Conservation (phyloP, 106 monocot species). For the Hemerocallis citrina region DNA sequence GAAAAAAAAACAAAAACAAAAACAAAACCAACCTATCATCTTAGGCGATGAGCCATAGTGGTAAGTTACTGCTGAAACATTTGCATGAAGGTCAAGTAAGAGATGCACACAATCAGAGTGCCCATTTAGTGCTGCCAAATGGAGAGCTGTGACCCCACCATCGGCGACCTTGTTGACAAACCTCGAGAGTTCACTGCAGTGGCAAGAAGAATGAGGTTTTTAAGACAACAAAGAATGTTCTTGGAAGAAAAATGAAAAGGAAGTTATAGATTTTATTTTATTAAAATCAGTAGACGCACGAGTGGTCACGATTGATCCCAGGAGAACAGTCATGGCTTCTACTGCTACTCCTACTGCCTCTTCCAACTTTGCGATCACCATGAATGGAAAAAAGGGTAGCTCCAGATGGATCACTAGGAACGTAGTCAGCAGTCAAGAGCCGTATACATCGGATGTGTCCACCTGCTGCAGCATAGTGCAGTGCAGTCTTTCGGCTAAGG, state of each 20-base stretch:
- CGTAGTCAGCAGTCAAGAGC: constrained; percentile 9
- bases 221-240: too few relatives aligned
- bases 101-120: constrained; percentile 76
- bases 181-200: constrained; percentile 61
- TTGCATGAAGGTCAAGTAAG: constrained; percentile 73
- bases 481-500: constrained; percentile 8
- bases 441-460: constrained; percentile 11
- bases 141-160: constrained; percentile 85
- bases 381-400: too few relatives aligned
- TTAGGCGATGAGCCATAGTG: constrained; percentile 66
- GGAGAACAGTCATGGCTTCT: too few relatives aligned
- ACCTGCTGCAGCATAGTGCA: constrained; percentile 13
- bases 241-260: too few relatives aligned
- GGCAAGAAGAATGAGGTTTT: too few relatives aligned
- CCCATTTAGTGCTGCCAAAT: constrained; percentile 75
- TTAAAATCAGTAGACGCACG: too few relatives aligned
- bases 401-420: neutral
- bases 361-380: too few relatives aligned
- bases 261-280: too few relatives aligned
- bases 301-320: too few relatives aligned
- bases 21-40: constrained; percentile 46
- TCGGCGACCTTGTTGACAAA: constrained; percentile 70
- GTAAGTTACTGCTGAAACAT: constrained; percentile 61
- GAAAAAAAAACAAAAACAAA: too few relatives aligned
- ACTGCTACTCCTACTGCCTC: too few relatives aligned